Base-by-base conservation (phyloP, 805 yeast species). In the Zygosaccharomyces lentus region DNA sequence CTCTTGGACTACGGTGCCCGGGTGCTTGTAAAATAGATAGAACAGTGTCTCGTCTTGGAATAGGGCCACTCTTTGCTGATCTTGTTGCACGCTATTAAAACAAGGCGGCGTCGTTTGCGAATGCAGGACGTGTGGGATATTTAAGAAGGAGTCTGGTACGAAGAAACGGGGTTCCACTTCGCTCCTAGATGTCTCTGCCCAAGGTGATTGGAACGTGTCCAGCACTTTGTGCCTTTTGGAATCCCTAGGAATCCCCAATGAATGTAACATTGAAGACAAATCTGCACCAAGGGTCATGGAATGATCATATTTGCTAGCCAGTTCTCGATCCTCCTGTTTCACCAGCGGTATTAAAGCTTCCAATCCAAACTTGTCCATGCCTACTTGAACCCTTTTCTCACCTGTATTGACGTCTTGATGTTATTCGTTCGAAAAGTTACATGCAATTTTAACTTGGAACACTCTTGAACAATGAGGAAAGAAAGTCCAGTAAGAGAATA, bases 11-110 rank as follows among this genome's bases (percentile, higher is more conserved):
- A 88, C 81, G 62, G 93, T 97, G 45, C 88, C 81, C 4, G 99
- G 96, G 72, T 82, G 88, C 53, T 95, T 86, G 67, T 93, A 93
- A 64, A 93, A 93, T 13, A 93, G 84, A 66, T 86, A 93, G 62
- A 93, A 93, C 34, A 93, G 71, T 0, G 98, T 93, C 59, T 91
- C 97, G 58, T 93, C 98, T 43, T 86, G 81, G 53, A 91, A 84
- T 21, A 78, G 67, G 34, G 75, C 71, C 36, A 84, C 73, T 53
- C 81, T 76, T 47, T 78, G 69, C 34, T 66, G 67, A 27, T 64
- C 68, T 12, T 52, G 55, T 32, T 64, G 66, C 6, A 65, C 64
- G n/a, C 65, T 59, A 36, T 63, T 59, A 43, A 69, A 67, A 41
- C 51, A 53, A 3, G 65, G 65, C 9, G 66, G 67, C 36, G 61